Percentiles rank a stretch among this genome's conserved stretches.
These are phyloP conservation scores for Endocarpon pusillum DNA, from an alignment of 495 filamentous ascomycete species.

Conservation along the genomic window DNA sequence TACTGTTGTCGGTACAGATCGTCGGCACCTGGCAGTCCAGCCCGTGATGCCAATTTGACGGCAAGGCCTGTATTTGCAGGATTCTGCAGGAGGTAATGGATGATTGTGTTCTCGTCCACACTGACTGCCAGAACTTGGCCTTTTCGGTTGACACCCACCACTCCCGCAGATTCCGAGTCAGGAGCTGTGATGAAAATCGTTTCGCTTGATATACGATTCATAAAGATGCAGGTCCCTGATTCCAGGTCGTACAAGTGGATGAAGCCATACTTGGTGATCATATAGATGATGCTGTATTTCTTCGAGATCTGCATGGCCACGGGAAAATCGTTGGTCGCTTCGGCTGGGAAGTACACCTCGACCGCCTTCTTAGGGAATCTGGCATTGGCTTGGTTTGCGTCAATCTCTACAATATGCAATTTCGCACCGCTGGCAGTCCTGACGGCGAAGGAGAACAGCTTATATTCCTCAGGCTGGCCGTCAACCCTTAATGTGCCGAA, in stretches of 20 bases:
- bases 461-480: slow-evolving; percentile 75
- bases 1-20: slow-evolving; percentile 89
- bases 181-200: slow-evolving; percentile 90
- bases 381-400: slow-evolving; percentile 76
- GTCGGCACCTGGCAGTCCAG: slow-evolving; percentile 85
- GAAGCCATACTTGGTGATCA: slow-evolving; percentile 98
- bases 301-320: slow-evolving; percentile 95
- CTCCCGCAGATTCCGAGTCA: slow-evolving; percentile 68
- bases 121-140: slow-evolving; percentile 89
- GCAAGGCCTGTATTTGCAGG: slow-evolving; percentile 81
- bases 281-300: slow-evolving; percentile 88
- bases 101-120: slow-evolving; percentile 76
- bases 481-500: slow-evolving; percentile 84
- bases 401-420: slow-evolving; percentile 94
- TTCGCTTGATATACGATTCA: slow-evolving; percentile 98
- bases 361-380: slow-evolving; percentile 86
- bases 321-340: slow-evolving; percentile 91
- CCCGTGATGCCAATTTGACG: slow-evolving; percentile 87
- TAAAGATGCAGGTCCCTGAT: slow-evolving; percentile 93
- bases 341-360: slow-evolving; percentile 91
- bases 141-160: slow-evolving; percentile 92
- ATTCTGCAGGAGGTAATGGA: slow-evolving; percentile 88
- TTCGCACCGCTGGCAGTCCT: slow-evolving; percentile 77
- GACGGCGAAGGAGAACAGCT: slow-evolving; percentile 93
- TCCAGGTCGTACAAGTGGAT: slow-evolving; percentile 98